Conservation (phyloP, 805 yeast genomes). For the Monosporozyma yasuniensis region DNA sequence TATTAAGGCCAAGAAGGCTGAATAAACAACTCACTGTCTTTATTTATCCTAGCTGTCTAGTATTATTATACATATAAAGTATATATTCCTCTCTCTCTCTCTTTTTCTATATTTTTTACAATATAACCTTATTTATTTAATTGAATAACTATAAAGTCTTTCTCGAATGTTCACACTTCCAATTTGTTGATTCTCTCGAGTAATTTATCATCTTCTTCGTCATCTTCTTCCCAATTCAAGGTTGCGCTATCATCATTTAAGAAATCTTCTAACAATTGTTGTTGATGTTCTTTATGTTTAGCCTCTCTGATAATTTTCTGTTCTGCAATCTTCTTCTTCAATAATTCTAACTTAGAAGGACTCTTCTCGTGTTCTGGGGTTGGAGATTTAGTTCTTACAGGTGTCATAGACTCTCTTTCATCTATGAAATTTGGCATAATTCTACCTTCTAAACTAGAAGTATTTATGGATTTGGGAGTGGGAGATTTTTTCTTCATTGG, state of each 20-base stretch:
- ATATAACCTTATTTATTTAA: background rate
- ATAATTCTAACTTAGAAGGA: slow-evolving; percentile 11
- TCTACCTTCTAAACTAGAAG: slow-evolving; percentile 2
- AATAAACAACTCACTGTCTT: background rate
- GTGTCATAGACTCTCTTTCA: background rate
- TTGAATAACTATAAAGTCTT: background rate
- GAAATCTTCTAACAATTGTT: slow-evolving; percentile 22
- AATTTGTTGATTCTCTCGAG: slow-evolving; percentile 13
- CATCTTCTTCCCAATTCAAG: slow-evolving; percentile 26
- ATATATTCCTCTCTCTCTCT: background rate
- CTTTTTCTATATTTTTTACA: background rate
- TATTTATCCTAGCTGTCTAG: too few species aligned
- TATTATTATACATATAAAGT: background rate
- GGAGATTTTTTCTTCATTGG: background rate
- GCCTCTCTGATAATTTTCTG: slow-evolving; percentile 20
- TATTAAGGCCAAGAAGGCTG: slow-evolving; percentile 40
- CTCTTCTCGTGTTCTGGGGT: background rate
- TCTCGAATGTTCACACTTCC: slow-evolving; percentile 3
- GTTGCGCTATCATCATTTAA: slow-evolving; percentile 17
- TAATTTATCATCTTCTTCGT: slow-evolving; percentile 19
- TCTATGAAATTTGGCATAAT: background rate
- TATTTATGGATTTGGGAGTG: background rate
- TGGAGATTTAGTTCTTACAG: background rate
- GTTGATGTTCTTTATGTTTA: slow-evolving; percentile 22
- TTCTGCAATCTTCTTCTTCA: slow-evolving; percentile 26